These are phyloP conservation scores for Acer saccharum DNA, from an alignment of 345 rosid species.

Conservation along the genomic window DNA sequence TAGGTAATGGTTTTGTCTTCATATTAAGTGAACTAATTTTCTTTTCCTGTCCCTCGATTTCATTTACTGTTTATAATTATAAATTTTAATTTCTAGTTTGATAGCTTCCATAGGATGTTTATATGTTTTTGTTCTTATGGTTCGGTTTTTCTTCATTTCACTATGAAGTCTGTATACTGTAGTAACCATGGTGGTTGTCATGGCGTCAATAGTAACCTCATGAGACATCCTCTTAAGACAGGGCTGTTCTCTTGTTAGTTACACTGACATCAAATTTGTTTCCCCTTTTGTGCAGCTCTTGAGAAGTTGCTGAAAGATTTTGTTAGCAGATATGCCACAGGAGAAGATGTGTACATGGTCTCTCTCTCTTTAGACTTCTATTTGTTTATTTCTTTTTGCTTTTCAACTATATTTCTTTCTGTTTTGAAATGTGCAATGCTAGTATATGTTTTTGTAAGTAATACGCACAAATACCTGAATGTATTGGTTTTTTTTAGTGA, in stretches of 20 bases:
- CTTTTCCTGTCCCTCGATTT: neutral
- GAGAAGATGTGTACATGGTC: slow-evolving; percentile 53
- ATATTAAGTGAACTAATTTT: neutral
- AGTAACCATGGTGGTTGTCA: too few species aligned
- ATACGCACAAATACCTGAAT: neutral
- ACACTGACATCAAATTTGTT: neutral
- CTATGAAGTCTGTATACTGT: too few species aligned
- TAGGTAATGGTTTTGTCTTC: slow-evolving; percentile 29
- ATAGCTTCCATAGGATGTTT: neutral
- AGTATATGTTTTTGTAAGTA: neutral
- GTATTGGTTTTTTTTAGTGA: neutral
- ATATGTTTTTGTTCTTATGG: too few species aligned
- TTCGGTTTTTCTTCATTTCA: too few species aligned
- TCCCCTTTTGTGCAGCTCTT: slow-evolving; percentile 39
- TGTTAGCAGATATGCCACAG: slow-evolving; percentile 49
- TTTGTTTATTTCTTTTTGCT: neutral
- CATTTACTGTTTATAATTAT: neutral
- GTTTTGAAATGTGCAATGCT: neutral
- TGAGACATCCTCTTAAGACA: too few species aligned
- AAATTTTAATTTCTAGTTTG: neutral
- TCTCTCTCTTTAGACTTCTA: neutral
- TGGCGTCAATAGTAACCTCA: too few species aligned
- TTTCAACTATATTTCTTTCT: neutral
- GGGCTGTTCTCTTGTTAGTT: slow-evolving; percentile 2
- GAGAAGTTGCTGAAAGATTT: slow-evolving; percentile 47